Evolutionary conservation across 1,139 yeast genomes (phyloP).

Genomic region (Pneumocystis wakefieldiae): DNA sequence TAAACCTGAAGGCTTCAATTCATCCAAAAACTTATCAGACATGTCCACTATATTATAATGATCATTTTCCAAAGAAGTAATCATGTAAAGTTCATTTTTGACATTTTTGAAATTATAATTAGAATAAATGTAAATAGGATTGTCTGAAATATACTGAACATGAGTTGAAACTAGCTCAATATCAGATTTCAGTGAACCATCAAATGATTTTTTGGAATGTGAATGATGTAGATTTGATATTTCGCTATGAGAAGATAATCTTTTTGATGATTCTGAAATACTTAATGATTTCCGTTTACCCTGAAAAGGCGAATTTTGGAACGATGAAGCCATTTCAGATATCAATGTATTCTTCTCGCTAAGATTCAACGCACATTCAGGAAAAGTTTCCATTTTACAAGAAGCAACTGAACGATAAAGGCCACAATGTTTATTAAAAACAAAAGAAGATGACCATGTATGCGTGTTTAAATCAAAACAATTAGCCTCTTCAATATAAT

Average conservation of each 20-base stretch:
- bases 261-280: background rate
- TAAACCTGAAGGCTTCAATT: slow-evolving; percentile 15
- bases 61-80: background rate
- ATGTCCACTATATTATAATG: slow-evolving; percentile 1
- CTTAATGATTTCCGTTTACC: background rate
- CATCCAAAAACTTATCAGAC: slow-evolving; percentile 3
- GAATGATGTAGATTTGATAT: background rate
- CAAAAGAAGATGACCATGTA: slow-evolving; percentile 10
- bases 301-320: background rate
- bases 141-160: background rate
- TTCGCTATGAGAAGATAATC: background rate
- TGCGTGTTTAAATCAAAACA: slow-evolving; percentile 11
- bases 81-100: slow-evolving; percentile 5
- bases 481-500: slow-evolving; percentile 12
- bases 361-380: background rate
- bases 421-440: slow-evolving; percentile 12
- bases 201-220: background rate
- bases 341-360: background rate
- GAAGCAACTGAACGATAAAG: slow-evolving; percentile 13
- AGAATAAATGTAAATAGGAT: slow-evolving; percentile 13
- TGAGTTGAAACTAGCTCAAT: background rate
- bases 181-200: background rate
- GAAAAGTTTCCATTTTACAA: background rate
- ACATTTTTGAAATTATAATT: slow-evolving; percentile 12
- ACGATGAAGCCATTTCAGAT: background rate